A percentile compares a stretch with the other conserved stretches of the same genome.
Evolutionary conservation across 768 basidiomycete species (phyloP).

Genomic region (Phylloporus rhodoxanthus): DNA sequence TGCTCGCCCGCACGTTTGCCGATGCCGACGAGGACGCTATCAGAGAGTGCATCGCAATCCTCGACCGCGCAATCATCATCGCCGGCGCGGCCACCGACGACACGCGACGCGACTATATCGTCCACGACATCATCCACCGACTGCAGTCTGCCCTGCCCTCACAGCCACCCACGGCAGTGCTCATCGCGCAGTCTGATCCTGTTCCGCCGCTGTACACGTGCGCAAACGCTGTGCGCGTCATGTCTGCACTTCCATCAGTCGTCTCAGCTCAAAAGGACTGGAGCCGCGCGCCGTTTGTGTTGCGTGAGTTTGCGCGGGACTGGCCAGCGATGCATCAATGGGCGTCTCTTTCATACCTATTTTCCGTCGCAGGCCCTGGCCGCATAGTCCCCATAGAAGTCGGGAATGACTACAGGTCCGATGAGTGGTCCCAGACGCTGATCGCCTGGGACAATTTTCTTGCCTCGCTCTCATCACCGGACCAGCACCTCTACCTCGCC

Average conservation of each 20-base stretch:
- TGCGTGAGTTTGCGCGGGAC: conserved; percentile 52
- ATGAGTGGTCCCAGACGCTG: conserved; percentile 77
- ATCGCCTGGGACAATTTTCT: conserved; percentile 78
- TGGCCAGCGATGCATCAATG: conserved; percentile 85
- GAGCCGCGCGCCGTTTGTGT: conserved; percentile 60
- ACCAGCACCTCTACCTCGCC: conserved; percentile 68
- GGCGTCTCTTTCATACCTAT: conserved; percentile 65
- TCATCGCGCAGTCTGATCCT: conserved; percentile 2
- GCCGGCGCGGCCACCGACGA: conserved; percentile 65
- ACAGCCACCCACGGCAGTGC: conserved; percentile 4
- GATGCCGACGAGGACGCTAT: conserved; percentile 20
- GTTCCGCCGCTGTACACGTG: conserved; percentile 5
- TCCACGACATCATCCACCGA: conserved; percentile 54
- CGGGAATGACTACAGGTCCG: conserved; percentile 73
- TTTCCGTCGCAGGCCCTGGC: conserved; percentile 65
- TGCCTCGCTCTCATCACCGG: conserved; percentile 32
- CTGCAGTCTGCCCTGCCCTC: conserved; percentile 45
- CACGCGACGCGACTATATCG: conserved; percentile 46
- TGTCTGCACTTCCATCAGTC: conserved; percentile 51
- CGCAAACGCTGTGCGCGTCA: conserved; percentile 34
- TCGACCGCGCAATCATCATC: conserved; percentile 81
- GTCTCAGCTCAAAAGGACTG: conserved; percentile 43
- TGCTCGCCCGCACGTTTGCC: conserved; percentile 34
- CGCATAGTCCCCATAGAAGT: conserved; percentile 88
- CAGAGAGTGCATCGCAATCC: conserved; percentile 44